Base-by-base conservation (phyloP, 495 filamentous ascomycete species). In the Bathelium albidoporum region DNA sequence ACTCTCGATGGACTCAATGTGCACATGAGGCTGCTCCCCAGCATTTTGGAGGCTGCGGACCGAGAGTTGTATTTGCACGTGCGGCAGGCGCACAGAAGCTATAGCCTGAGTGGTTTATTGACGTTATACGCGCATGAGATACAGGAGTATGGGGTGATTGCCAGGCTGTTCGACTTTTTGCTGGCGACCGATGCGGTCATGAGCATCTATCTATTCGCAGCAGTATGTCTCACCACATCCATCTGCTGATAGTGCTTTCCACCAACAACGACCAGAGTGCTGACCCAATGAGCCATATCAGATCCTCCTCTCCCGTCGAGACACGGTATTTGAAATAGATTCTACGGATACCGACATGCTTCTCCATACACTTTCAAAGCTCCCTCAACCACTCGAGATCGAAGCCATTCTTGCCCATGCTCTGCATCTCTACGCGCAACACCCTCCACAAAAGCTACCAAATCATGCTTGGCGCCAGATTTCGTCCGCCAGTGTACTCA, bases 71-170 rank as follows among this genome's bases (percentile, higher is more conserved):
- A 79, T 70, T 78, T 68, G 1, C 95, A 95, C 74, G 80, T 98
- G 1, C 85, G 87, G 2, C 78, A 78, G 7, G 90, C 86, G 1
- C 83, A 91, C 68, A 91, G 94, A 1, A 97, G 91, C 77, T 97
- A 96, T 74, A 95, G 95, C 5, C 79, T 97, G 18, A 82, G 88
- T 5, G 90, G 92, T 31, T 95, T 90, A 0, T 79, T 98, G 29
- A 98, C 94, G 20, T 83, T 98, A 71, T 98, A 97, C 74, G 91
- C 94, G 32, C 94, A 98, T 73, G 90, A 96, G 70, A 91, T 98
- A 63, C 85, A 93, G 73, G 88, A 87, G 55, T 96, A 95, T 72
- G 85, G 85, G 64, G 87, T 90, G 65, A 96, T 90, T 70, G 82
- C 93, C 14, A 83, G 94, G 28, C 77, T 98, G 0, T 98, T 96